Base-by-base conservation (phyloP, 2,329 filamentous ascomycete genomes). In the Talaromyces sp. region DNA sequence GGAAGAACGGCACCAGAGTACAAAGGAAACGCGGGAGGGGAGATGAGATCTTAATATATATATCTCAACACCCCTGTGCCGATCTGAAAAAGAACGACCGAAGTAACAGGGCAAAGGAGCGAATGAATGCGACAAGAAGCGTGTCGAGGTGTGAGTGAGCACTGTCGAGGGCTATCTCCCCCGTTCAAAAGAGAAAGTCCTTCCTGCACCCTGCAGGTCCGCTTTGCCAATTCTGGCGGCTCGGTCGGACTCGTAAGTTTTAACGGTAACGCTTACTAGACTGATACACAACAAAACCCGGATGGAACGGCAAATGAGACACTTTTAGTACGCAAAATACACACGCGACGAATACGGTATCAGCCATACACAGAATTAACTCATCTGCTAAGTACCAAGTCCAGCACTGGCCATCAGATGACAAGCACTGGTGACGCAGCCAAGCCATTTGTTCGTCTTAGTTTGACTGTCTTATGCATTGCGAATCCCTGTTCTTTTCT, bases 1-100 rank as follows among this genome's bases (percentile, higher is more conserved):
- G 14, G 6, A 16, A 21, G 12, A 6, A 50, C 31, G 7, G 31
- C 31, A 23, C n/a, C 31, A 54, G 5, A 50, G 28, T 11, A 35
- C 28, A 54, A 21, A 23, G 48, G 50, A 54, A 16, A 14, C 31
- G 18, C 28, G 14, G 37, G 54, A 35, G 54, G n/a, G 54, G 37
- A 18, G 33, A 42, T 25, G 54, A 40, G 37, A 39, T 57, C 37
- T 42, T 42, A 57, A 57, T 42, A 40, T 57, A 57, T 42, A 40
- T 57, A 42, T 57, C 33, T 39, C 21, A 23, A 37, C 14, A 35
- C 31, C 31, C 54, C 18, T 57, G 54, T 25, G 21, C 37, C 54
- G 35, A 42, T 57, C 54, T 5, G 16, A 28, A 57, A 31, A 25
- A n/a, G 54, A 57, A 5, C 54, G 54, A 57, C 40, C 40, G 54